Percentiles rank a stretch among this genome's conserved stretches.
phyloP scores from a whole-genome alignment of 2,329 filamentous ascomycete genomes.

The Ceratocystis albifundus region DNA sequence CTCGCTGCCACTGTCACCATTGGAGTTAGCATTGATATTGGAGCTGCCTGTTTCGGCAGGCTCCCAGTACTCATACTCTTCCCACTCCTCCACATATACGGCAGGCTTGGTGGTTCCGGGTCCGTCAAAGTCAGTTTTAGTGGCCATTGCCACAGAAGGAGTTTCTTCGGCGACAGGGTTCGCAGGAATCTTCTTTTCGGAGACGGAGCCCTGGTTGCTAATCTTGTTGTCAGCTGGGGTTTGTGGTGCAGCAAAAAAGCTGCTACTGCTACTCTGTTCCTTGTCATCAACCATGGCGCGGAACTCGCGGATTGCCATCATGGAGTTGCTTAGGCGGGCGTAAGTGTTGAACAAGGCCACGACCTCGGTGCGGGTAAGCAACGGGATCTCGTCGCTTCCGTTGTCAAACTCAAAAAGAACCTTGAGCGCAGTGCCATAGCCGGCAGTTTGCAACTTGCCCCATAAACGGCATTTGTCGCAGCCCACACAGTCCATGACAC shows the following conservation, averaged over 20 bases:
- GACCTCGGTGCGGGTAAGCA: conserved; percentile 76
- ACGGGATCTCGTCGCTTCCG: conserved; percentile 51
- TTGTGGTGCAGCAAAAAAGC: background rate
- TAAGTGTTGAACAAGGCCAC: conserved; percentile 93
- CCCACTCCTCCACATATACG: conserved; percentile 9
- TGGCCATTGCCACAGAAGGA: background rate
- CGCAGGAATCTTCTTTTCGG: background rate
- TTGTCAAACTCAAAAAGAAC: conserved; percentile 88
- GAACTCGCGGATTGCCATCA: conserved; percentile 66
- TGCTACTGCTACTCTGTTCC: conserved; percentile 27
- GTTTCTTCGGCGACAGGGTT: background rate
- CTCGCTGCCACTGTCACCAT: conserved; percentile 13
- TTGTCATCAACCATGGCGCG: conserved; percentile 38
- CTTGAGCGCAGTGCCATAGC: conserved; percentile 89
- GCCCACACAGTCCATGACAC: conserved; percentile 96
- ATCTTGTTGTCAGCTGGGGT: background rate
- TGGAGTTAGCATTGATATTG: too few relatives aligned
- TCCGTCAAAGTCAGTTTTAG: background rate
- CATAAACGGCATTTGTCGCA: conserved; percentile 97
- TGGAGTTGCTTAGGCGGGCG: conserved; percentile 69
- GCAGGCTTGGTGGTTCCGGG: conserved; percentile 11
- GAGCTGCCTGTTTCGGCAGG: conserved; percentile 17
- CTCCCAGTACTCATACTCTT: conserved; percentile 17
- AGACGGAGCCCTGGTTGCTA: background rate
- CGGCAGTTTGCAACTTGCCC: conserved; percentile 92